phyloP scores from a whole-genome alignment of 139 green algal species.

The Edaphochlamys debaryana region DNA sequence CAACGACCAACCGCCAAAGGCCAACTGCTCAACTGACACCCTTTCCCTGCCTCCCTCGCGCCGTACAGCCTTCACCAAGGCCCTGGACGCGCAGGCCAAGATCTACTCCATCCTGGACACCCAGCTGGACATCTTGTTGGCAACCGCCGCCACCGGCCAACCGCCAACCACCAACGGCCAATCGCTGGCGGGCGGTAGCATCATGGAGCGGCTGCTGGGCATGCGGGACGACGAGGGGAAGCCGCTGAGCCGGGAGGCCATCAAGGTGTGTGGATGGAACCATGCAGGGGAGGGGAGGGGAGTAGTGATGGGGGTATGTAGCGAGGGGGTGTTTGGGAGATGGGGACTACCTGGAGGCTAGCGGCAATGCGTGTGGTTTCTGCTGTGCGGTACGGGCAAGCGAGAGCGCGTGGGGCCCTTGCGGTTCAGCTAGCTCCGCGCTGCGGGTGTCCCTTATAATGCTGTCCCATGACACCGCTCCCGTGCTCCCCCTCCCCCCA shows the following conservation, averaged over 20 bases:
- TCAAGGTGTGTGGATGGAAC: too few relatives aligned
- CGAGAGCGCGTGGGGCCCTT: too few relatives aligned
- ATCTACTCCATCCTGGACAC: background rate
- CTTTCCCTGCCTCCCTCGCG: too few relatives aligned
- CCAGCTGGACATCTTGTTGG: background rate
- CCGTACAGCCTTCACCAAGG: background rate
- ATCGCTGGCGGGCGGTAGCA: background rate
- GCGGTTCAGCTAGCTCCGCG: too few relatives aligned
- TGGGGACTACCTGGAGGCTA: background rate
- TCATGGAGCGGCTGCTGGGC: constrained; percentile 18
- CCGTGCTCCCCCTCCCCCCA: background rate
- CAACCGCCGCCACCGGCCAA: too few relatives aligned
- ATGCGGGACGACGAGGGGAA: constrained; percentile 1
- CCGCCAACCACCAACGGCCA: too few relatives aligned
- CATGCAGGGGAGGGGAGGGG: too few relatives aligned
- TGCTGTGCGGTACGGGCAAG: background rate
- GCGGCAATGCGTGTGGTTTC: background rate
- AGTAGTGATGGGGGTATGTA: background rate
- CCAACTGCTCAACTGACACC: too few relatives aligned
- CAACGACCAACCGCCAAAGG: too few relatives aligned
- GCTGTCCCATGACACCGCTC: background rate
- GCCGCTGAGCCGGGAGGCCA: background rate
- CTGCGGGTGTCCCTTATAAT: too few relatives aligned
- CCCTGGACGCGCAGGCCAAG: too few relatives aligned
- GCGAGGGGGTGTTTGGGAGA: background rate